Evolutionary conservation across 768 basidiomycete genomes (phyloP).

Genomic region (Pulveroboletus sp.): DNA sequence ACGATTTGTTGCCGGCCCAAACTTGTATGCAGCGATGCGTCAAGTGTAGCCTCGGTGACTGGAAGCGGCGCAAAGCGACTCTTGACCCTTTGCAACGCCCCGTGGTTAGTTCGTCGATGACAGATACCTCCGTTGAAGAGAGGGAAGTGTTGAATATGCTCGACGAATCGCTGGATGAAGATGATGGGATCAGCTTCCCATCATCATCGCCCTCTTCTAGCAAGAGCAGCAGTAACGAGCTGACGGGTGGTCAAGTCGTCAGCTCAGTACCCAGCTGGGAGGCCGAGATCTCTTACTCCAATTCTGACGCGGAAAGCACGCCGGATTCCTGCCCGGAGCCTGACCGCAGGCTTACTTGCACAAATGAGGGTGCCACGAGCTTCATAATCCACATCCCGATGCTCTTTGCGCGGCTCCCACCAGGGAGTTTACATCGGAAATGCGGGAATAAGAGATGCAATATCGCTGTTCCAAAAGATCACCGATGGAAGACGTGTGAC

Average conservation of each 20-base stretch:
- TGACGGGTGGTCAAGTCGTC: not conserved
- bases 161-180: not conserved
- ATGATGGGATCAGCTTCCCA: not conserved
- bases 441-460: conserved; percentile 36
- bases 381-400: conserved; percentile 24
- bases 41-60: conserved; percentile 15
- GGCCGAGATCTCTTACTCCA: conserved; percentile 15
- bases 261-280: conserved; percentile 16
- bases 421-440: conserved; percentile 10
- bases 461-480: conserved; percentile 28
- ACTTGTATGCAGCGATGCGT: conserved; percentile 15
- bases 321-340: not conserved
- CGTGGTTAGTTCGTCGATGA: not conserved
- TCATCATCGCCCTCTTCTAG: not conserved
- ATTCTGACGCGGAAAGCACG: conserved; percentile 2
- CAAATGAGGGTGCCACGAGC: not conserved
- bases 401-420: conserved; percentile 13
- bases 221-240: not conserved
- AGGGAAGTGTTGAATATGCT: not conserved
- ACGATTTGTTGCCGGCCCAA: conserved; percentile 3
- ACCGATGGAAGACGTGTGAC: conserved; percentile 42
- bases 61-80: conserved; percentile 14
- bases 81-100: not conserved
- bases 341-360: not conserved
- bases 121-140: not conserved